A percentile compares a stretch with the other conserved stretches of the same genome.
phyloP scores from a whole-genome alignment of 495 filamentous ascomycete species.

The Penicillium coffeae region DNA sequence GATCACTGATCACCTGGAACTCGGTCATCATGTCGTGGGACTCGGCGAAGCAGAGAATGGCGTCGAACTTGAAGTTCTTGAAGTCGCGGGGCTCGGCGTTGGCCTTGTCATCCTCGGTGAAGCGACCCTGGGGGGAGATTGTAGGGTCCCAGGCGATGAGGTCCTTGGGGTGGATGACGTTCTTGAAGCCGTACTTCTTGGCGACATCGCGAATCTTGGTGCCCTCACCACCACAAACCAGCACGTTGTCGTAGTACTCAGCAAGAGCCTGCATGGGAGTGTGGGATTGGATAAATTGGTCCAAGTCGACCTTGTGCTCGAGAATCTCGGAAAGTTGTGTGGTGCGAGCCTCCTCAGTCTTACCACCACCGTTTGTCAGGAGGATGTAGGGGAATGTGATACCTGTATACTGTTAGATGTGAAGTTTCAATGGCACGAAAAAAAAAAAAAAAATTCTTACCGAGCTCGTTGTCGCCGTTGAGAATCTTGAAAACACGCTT shows the following conservation, averaged over 20 bases:
- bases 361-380: constrained; percentile 90
- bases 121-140: constrained; percentile 75
- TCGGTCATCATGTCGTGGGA: constrained; percentile 80
- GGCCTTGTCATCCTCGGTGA: constrained; percentile 63
- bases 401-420: constrained; percentile 19
- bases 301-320: constrained; percentile 66
- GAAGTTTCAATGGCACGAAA: background rate
- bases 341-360: constrained; percentile 80
- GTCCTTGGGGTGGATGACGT: constrained; percentile 84
- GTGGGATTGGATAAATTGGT: constrained; percentile 92
- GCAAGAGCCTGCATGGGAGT: constrained; percentile 91
- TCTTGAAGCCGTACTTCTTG: constrained; percentile 83
- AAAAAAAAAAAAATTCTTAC: background rate
- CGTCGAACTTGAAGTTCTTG: constrained; percentile 69
- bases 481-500: constrained; percentile 76
- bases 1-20: constrained; percentile 79
- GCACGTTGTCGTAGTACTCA: constrained; percentile 75
- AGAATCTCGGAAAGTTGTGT: constrained; percentile 71
- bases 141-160: constrained; percentile 80
- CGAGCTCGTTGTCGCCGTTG: constrained; percentile 82
- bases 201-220: constrained; percentile 83
- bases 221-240: constrained; percentile 84
- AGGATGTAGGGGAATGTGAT: constrained; percentile 89
- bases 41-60: constrained; percentile 79
- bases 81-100: constrained; percentile 66